These are phyloP conservation scores for Lepidium africanum DNA, from an alignment of 345 rosid genomes.

Conservation along the genomic window DNA sequence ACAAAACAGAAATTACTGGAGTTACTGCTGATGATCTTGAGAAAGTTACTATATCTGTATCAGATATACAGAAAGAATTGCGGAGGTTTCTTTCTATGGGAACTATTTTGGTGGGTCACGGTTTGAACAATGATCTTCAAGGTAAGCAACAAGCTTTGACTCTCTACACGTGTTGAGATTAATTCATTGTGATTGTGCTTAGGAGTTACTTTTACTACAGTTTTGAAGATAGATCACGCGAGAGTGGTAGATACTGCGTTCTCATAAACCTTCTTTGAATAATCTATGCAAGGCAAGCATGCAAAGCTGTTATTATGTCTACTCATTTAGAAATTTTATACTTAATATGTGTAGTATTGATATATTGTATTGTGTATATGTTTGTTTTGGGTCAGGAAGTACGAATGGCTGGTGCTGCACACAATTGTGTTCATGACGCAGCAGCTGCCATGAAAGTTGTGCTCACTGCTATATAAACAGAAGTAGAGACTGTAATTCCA, in stretches of 20 bases:
- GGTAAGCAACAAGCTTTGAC: constrained; percentile 33
- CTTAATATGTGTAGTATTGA: no score
- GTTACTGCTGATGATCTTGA: constrained; percentile 60
- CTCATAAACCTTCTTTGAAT: no score
- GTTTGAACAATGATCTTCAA: constrained; percentile 67
- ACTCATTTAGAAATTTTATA: no score
- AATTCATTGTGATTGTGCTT: background rate
- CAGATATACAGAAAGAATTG: constrained; percentile 68
- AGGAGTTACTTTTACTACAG: constrained; percentile 35
- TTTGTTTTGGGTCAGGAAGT: constrained; percentile 53
- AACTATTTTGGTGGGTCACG: constrained; percentile 73
- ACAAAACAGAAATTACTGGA: constrained; percentile 79
- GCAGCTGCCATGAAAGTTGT: constrained; percentile 76
- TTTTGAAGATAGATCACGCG: constrained; percentile 74
- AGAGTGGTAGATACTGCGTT: constrained; percentile 83
- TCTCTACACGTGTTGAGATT: background rate
- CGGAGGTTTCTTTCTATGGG: constrained; percentile 59
- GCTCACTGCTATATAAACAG: constrained; percentile 48
- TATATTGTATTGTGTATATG: constrained; percentile 27
- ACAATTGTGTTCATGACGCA: constrained; percentile 69
- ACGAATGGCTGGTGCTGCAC: constrained; percentile 54
- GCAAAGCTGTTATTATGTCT: background rate
- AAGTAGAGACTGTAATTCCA: constrained; percentile 30
- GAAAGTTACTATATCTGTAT: constrained; percentile 50
- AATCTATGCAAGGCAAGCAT: constrained; percentile 55